A percentile compares a stretch with the other conserved stretches of the same genome.
Conservation (phyloP, 1,284 basidiomycete species). For the Rhodotorula sp. region DNA sequence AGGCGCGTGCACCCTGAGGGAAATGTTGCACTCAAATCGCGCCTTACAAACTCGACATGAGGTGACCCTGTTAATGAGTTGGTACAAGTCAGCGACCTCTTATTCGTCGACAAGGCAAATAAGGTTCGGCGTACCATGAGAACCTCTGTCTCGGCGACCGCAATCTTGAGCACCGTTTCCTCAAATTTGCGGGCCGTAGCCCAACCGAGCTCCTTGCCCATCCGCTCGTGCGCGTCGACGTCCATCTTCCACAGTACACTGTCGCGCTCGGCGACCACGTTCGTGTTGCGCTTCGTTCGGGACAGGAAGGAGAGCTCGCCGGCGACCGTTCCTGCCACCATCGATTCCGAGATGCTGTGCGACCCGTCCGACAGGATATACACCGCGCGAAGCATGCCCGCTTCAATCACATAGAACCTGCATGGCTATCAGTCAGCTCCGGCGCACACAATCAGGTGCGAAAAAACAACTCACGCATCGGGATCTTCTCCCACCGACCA, state of each 20-base stretch:
- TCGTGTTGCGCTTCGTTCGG: slow-evolving; percentile 75
- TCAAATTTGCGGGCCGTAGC: slow-evolving; percentile 36
- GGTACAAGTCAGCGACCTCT: not conserved
- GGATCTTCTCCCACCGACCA: slow-evolving; percentile 74
- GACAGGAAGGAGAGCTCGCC: slow-evolving; percentile 83
- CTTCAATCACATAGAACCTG: slow-evolving; percentile 70
- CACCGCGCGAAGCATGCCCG: slow-evolving; percentile 71
- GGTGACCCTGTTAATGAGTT: not conserved
- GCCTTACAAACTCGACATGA: no score
- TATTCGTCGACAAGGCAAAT: no score
- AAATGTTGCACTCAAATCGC: no score
- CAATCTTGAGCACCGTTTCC: slow-evolving; percentile 35
- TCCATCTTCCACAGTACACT: slow-evolving; percentile 78
- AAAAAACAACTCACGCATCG: slow-evolving; percentile 57
- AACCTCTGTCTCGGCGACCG: slow-evolving; percentile 36
- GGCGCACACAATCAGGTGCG: not conserved
- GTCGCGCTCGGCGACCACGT: slow-evolving; percentile 73
- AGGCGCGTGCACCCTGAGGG: no score
- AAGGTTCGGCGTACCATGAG: slow-evolving; percentile 12
- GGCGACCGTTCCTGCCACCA: slow-evolving; percentile 87
- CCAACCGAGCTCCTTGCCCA: slow-evolving; percentile 53
- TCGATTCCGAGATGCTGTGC: slow-evolving; percentile 63
- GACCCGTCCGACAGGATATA: slow-evolving; percentile 61
- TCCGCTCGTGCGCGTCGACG: slow-evolving; percentile 56
- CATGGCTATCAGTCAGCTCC: not conserved